Evolutionary conservation across 768 basidiomycete genomes (phyloP).

Genomic region (Infundibulicybe gibba): DNA sequence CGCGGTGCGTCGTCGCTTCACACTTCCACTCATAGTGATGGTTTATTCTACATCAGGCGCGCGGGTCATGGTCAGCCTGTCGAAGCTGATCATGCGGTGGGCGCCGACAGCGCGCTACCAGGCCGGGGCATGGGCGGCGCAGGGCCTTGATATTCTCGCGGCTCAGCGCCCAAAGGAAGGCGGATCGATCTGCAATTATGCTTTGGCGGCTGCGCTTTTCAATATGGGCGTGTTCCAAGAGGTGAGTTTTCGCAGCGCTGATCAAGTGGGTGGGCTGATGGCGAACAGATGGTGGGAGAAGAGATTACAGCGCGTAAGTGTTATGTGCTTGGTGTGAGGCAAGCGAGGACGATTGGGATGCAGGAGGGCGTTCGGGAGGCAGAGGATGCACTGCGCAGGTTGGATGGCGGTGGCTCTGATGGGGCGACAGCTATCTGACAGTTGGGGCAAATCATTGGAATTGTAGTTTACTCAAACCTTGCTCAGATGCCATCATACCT

Average conservation of each 20-base stretch:
- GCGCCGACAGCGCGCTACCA: conserved; percentile 25
- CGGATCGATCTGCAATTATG: conserved; percentile 45
- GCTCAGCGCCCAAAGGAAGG: conserved; percentile 18
- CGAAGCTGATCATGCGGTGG: conserved; percentile 36
- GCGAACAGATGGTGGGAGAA: conserved; percentile 35
- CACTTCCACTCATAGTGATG: background rate
- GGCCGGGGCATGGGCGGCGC: conserved; percentile 62
- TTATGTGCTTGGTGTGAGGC: conserved; percentile 28
- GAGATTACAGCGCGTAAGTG: conserved; percentile 26
- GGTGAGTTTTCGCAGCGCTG: conserved; percentile 19
- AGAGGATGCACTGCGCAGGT: conserved; percentile 18
- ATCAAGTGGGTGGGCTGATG: background rate
- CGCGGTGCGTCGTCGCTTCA: conserved; percentile 37
- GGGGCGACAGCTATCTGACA: no score
- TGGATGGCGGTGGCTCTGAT: background rate
- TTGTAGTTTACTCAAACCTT: no score
- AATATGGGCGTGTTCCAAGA: conserved; percentile 58
- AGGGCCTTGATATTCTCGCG: conserved; percentile 35
- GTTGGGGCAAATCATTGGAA: no score
- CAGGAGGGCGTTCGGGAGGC: conserved; percentile 26
- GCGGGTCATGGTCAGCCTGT: conserved; percentile 42
- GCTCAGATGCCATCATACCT: no score
- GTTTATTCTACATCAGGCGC: conserved; percentile 26
- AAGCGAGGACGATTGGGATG: conserved; percentile 32
- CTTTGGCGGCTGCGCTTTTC: conserved; percentile 54